Evolutionary conservation across 2,329 filamentous ascomycete species (phyloP), one percentile per base, ranked within the genome.

Genomic region (Alternaria longipes): DNA sequence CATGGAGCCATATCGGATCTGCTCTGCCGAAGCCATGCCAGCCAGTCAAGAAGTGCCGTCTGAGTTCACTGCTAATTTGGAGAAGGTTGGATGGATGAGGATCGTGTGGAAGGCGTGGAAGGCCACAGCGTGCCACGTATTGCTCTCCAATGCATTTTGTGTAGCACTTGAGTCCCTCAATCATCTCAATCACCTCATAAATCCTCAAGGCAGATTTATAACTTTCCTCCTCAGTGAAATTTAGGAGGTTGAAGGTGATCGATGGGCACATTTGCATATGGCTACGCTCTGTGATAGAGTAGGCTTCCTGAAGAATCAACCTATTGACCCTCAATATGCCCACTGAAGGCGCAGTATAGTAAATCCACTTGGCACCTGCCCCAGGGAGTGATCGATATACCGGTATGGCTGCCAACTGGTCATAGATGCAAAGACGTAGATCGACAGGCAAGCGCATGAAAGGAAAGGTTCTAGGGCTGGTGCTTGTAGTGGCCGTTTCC

Each of bases 381-480:
- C 44, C 44, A 14, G 3, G 3, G 18, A 20, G 5, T 11, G 4
- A 12, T 30, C 44, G 24, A 46, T 4, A 18, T 34, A 46, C 26
- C 1, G 44, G n/a, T 26, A 30, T 46, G 44, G 44, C 24, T 24
- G 28, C 26, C 26, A 46, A 24, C 24, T 20, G 5, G 18, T 46
- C 44, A 11, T 46, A 30, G 24, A 46, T 18, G 44, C 44, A 30
- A 30, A 46, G 44, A 30, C 26, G 44, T 30, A 46, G 3, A 20
- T 46, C 44, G 44, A 28, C 7, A 18, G 44, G 44, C 7, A 46
- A 46, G 11, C 44, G 26, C 44, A 46, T 46, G 9, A 46, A 46
- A 9, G 44, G 3, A 18, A 46, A 46, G 9, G 26, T 30, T 3
- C 9, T 14, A 18, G 4, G 6, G 11, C 8, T 5, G 28, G 44